phyloP scores from a whole-genome alignment of 345 rosid species.

The Arabidopsis suecica region DNA sequence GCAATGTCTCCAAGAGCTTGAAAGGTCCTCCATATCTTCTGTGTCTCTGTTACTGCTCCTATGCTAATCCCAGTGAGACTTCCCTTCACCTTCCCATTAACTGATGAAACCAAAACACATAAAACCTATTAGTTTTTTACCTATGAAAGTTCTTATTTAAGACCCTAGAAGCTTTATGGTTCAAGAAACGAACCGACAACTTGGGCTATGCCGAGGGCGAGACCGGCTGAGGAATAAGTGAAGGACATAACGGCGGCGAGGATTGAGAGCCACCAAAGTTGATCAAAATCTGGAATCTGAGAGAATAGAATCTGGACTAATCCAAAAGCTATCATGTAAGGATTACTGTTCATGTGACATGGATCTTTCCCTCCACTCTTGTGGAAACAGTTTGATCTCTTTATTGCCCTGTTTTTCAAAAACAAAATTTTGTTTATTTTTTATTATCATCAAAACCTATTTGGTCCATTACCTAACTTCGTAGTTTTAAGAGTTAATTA shows the following conservation, averaged over 20 bases:
- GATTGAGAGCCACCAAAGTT: constrained; percentile 83
- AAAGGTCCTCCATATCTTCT: constrained; percentile 57
- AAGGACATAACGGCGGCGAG: constrained; percentile 88
- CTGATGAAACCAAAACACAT: constrained; percentile 22
- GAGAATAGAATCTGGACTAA: constrained; percentile 70
- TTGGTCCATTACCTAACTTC: not conserved
- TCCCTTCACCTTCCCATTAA: constrained; percentile 43
- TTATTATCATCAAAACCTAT: not conserved
- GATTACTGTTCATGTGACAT: constrained; percentile 77
- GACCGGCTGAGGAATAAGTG: constrained; percentile 75
- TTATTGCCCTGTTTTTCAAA: constrained; percentile 61
- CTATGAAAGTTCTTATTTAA: constrained; percentile 4
- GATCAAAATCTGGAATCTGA: constrained; percentile 85
- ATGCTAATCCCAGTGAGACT: constrained; percentile 54
- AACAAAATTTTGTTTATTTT: not conserved
- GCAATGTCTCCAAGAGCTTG: constrained; percentile 64
- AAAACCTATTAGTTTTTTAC: not conserved
- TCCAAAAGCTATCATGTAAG: constrained; percentile 79
- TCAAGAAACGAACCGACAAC: constrained; percentile 50
- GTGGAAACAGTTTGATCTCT: constrained; percentile 85
- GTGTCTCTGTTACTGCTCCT: constrained; percentile 44
- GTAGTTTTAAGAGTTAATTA: constrained; percentile 16
- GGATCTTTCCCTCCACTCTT: constrained; percentile 67
- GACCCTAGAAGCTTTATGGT: not conserved
- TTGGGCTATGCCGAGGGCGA: constrained; percentile 74